phyloP scores from a whole-genome alignment of 1,284 basidiomycete species.

The Heterobasidion occidentale region DNA sequence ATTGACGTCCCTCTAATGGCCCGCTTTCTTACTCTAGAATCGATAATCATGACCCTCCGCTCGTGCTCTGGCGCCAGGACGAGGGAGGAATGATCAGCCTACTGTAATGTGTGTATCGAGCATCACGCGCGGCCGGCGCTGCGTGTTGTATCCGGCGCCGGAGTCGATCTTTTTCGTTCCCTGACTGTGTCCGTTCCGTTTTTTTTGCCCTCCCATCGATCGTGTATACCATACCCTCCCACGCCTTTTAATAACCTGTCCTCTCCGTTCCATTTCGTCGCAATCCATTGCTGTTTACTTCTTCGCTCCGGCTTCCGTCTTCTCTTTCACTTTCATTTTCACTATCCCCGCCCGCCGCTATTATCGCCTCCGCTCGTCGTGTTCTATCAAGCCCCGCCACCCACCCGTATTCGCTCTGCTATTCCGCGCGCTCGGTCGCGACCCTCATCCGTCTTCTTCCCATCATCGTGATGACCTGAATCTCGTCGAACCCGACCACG shows the following conservation, averaged over 20 bases:
- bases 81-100: no score
- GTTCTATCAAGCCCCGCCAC: no score
- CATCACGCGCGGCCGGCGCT: no score
- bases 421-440: background rate
- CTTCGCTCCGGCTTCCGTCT: background rate
- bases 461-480: background rate
- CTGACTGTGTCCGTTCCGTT: background rate
- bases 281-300: background rate
- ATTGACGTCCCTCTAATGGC: background rate
- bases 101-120: no score
- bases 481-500: background rate
- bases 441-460: background rate
- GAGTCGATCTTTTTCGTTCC: background rate
- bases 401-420: background rate
- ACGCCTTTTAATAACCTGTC: background rate
- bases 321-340: background rate
- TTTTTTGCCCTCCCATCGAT: background rate
- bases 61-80: background rate
- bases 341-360: no score
- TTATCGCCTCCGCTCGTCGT: no score
- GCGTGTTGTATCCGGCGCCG: no score
- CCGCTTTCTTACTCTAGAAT: background rate
- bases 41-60: background rate
- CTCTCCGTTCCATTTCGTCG: background rate
- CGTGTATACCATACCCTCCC: background rate